Conservation (phyloP, 331 rosid genomes). For the Cydonia oblonga region DNA sequence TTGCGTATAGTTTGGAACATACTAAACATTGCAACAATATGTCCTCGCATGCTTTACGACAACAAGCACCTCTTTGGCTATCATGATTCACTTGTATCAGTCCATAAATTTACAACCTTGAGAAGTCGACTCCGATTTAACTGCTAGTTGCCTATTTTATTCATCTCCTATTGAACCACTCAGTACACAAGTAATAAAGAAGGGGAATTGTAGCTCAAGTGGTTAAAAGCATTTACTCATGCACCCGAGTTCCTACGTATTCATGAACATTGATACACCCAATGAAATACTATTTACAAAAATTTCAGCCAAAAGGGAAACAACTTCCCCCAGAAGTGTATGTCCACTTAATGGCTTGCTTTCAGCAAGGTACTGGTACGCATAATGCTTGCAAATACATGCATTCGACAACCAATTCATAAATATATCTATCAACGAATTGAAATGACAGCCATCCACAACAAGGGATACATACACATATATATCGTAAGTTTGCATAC, state of each 20-base stretch:
- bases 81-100: background rate
- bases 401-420: background rate
- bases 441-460: background rate
- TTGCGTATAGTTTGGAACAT: background rate
- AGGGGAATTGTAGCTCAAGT: background rate
- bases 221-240: background rate
- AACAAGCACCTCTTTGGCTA: background rate
- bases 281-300: background rate
- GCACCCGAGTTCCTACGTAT: background rate
- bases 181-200: background rate
- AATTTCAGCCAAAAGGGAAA: background rate
- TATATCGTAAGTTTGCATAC: slow-evolving; percentile 19
- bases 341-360: background rate
- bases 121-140: background rate
- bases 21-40: background rate
- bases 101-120: background rate
- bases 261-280: background rate
- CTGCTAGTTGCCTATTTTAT: background rate
- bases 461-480: background rate
- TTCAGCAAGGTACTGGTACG: background rate
- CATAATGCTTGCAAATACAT: background rate
- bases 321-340: background rate
- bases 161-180: background rate
- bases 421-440: background rate
- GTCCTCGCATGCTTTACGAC: background rate